Conservation (phyloP, 768 basidiomycete genomes). For the Russula sp. region DNA sequence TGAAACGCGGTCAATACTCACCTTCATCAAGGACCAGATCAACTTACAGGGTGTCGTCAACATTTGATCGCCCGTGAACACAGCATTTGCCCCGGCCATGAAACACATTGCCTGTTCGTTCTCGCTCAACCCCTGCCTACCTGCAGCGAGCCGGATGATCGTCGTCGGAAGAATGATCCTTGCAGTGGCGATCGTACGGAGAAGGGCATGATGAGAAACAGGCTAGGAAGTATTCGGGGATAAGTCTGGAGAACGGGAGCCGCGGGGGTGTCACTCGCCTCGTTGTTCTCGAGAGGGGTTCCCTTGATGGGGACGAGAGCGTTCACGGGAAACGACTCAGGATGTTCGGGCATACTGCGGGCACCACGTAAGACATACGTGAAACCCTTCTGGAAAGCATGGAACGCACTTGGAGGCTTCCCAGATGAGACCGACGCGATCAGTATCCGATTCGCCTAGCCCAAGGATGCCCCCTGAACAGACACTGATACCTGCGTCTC, state of each 20-base stretch:
- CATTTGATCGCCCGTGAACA: constrained; percentile 99
- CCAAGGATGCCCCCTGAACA: constrained; percentile 97
- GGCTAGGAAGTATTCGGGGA: constrained; percentile 41
- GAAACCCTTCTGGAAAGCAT: constrained; percentile 17
- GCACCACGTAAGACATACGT: constrained; percentile 1
- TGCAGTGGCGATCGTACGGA: constrained; percentile 93
- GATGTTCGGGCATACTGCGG: constrained; percentile 84
- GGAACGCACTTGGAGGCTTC: constrained; percentile 79
- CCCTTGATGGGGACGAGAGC: constrained; percentile 94
- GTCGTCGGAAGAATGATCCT: constrained; percentile 87
- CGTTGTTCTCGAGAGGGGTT: constrained; percentile 88
- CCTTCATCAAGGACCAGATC: constrained; percentile 8
- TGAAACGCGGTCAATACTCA: constrained; percentile 5
- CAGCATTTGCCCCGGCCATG: constrained; percentile 97
- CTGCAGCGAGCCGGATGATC: constrained; percentile 93
- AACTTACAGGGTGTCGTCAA: constrained; percentile 89
- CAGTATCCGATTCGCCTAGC: constrained; percentile 83
- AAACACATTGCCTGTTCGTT: constrained; percentile 97
- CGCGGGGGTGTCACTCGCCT: constrained; percentile 41
- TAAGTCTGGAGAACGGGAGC: background rate
- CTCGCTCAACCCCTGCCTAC: constrained; percentile 82
- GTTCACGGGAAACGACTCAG: constrained; percentile 99
- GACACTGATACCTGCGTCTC: constrained; percentile 93
- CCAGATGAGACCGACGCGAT: constrained; percentile 90
- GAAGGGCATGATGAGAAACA: constrained; percentile 73